phyloP scores from a whole-genome alignment of 176 grass and related monocot genomes.

The Oropetium thomaeum region DNA sequence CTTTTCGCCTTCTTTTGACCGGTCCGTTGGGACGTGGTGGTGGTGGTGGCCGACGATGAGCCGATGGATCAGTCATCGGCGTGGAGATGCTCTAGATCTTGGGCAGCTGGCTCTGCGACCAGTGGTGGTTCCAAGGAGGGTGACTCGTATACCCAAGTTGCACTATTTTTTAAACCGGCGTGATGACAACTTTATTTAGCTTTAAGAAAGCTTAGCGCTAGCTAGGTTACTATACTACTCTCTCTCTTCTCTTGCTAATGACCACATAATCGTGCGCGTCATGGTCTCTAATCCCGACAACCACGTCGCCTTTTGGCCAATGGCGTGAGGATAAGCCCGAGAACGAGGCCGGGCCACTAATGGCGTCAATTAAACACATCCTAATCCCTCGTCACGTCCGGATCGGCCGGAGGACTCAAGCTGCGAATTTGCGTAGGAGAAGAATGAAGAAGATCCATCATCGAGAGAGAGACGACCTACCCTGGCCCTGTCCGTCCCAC shows the following conservation, averaged over 20 bases:
- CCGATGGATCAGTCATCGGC: conserved; percentile 18
- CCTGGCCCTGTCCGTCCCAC: not conserved
- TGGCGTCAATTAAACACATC: conserved; percentile 58
- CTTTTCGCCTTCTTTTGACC: conserved; percentile 40
- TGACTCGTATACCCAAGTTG: conserved; percentile 59
- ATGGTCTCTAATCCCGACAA: conserved; percentile 78
- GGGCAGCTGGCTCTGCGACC: conserved; percentile 34
- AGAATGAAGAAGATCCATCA: not conserved
- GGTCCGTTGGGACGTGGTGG: not conserved
- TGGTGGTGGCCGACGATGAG: conserved; percentile 14
- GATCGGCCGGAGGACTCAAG: conserved; percentile 15
- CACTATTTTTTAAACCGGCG: conserved; percentile 44
- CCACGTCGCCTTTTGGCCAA: conserved; percentile 58
- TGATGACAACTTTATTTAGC: conserved; percentile 60
- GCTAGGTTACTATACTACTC: not conserved
- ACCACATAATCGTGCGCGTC: conserved; percentile 46
- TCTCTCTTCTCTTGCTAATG: too few species aligned
- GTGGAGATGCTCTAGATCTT: conserved; percentile 54
- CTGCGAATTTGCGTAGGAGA: not conserved
- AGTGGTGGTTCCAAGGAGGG: conserved; percentile 60
- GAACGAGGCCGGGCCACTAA: conserved; percentile 33
- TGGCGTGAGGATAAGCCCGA: conserved; percentile 52
- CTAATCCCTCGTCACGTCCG: conserved; percentile 55
- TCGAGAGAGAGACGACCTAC: too few species aligned
- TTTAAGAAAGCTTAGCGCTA: conserved; percentile 66